A percentile compares a stretch with the other conserved stretches of the same genome.
Conservation (phyloP, 2,329 filamentous ascomycete genomes). For the Trichothecium roseum region DNA sequence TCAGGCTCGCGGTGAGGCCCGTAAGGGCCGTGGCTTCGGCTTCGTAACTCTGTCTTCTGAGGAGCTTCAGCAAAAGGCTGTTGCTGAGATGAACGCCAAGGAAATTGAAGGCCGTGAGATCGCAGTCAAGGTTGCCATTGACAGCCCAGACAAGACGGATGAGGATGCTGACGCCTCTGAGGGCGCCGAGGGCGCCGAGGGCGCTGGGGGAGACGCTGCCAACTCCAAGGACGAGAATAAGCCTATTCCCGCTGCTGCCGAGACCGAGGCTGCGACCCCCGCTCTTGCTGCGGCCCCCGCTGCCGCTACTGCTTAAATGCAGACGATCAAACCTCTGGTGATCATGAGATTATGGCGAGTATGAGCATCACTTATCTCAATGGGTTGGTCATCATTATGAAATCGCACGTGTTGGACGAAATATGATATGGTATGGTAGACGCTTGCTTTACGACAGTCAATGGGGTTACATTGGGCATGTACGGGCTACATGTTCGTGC, state of each 20-base stretch:
- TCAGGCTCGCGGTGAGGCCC: slow-evolving; percentile 91
- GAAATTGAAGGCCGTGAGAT: slow-evolving; percentile 98
- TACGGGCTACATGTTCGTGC: too few species aligned
- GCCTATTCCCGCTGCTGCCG: slow-evolving; percentile 13
- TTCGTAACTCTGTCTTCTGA: slow-evolving; percentile 95
- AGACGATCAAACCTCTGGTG: slow-evolving; percentile 4
- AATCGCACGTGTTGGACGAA: neutral
- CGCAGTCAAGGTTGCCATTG: slow-evolving; percentile 98
- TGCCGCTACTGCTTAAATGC: slow-evolving; percentile 15
- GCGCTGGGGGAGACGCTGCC: slow-evolving; percentile 15
- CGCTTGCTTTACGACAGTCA: too few species aligned
- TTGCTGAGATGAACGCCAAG: slow-evolving; percentile 98
- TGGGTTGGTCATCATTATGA: neutral
- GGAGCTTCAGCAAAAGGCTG: slow-evolving; percentile 95
- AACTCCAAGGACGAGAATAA: slow-evolving; percentile 12
- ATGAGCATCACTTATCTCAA: neutral
- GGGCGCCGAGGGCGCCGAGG: slow-evolving; percentile 23
- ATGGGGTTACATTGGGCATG: too few species aligned
- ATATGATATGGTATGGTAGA: too few species aligned
- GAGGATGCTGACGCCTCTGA: slow-evolving; percentile 64
- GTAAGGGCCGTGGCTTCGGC: slow-evolving; percentile 98
- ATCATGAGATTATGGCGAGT: slow-evolving; percentile 14
- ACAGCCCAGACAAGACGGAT: slow-evolving; percentile 92
- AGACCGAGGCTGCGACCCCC: slow-evolving; percentile 9
- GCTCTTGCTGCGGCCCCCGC: slow-evolving; percentile 14